Base-by-base conservation (phyloP, 148 eudicot genomes). In the Limonium bicolor region DNA sequence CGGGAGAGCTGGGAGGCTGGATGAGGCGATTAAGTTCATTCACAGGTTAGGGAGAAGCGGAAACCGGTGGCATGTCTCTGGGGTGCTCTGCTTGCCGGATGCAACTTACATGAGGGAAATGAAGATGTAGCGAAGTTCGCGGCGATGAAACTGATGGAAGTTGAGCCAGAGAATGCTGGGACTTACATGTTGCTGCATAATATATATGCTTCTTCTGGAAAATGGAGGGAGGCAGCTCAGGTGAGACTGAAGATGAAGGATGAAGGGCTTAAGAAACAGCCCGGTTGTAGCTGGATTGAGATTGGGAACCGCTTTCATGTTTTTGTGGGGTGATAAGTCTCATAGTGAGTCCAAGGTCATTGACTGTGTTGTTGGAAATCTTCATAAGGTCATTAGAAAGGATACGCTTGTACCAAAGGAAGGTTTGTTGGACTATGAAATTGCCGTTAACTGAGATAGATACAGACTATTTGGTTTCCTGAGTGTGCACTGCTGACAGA, bases 1-100 rank as follows among this genome's bases (percentile, higher is more conserved):
- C 27, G 64, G 63, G 16, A 50, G 72, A 24, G 68, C 68, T 6
- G 72, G 68, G 15, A 62, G 63, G 48, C 41, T 61, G 30, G 12
- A 55, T 41, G 71, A 66, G 58, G 71, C 71, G 4, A 50, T 36
- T 21, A 55, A 46, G 30, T 54, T 68, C 27, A 53, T 68, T 21
- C 38, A 48, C 20, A 31, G 27, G 35, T 49, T 46, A 19, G 43
- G n/a, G n/a, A n/a, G n/a, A n/a, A 57, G 10, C 13, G 13, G 2
- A 58, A 53, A 33, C 60, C 51, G 5, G 41, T 56, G 6, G 21
- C 36, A 8, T 30, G 23, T 7, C 29, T 41, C 22, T 24, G 19
- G 22, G 47, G 47, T 4, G 24, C 47, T 42, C 17, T 42, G 19
- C 47, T 42, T 42, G 29, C 47, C 10, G 47, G 47, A 24, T 42